Conservation (phyloP, 495 filamentous ascomycete genomes). For the Mytilinidion resinicola region DNA sequence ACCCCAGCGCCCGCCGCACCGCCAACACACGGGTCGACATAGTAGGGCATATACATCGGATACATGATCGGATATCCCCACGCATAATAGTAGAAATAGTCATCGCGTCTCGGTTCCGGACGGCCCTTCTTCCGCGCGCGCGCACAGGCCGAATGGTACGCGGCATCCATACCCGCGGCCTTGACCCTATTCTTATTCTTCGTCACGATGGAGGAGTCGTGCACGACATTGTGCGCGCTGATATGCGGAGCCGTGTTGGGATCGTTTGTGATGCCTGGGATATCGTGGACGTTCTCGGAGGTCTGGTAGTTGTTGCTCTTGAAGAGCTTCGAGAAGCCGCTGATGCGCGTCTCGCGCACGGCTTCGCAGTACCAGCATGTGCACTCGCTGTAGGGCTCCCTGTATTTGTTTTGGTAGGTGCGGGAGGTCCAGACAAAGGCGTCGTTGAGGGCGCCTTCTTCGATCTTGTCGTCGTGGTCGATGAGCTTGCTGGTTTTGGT, state of each 20-base stretch:
- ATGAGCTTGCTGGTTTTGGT: slow-evolving; percentile 47
- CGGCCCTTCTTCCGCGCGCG: slow-evolving; percentile 3
- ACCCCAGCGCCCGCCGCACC: not conserved
- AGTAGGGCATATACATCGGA: slow-evolving; percentile 1
- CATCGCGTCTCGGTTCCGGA: not conserved
- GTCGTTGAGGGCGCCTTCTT: slow-evolving; percentile 51
- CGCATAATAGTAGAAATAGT: slow-evolving; percentile 2
- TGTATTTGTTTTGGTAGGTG: slow-evolving; percentile 54
- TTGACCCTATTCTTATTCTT: not conserved
- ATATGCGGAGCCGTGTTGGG: slow-evolving; percentile 59
- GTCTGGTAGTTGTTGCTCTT: slow-evolving; percentile 32
- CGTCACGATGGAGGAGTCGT: not conserved
- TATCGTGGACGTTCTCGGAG: slow-evolving; percentile 47
- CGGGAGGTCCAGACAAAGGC: slow-evolving; percentile 70
- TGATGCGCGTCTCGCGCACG: slow-evolving; percentile 56
- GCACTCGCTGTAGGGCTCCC: slow-evolving; percentile 68
- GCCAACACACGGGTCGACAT: not conserved
- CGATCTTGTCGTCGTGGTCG: slow-evolving; percentile 81
- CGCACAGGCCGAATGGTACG: slow-evolving; percentile 1
- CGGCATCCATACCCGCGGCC: not conserved
- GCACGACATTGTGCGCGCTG: slow-evolving; percentile 58
- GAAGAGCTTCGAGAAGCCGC: slow-evolving; percentile 33
- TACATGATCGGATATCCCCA: slow-evolving; percentile 3
- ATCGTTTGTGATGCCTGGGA: slow-evolving; percentile 46
- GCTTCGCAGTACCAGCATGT: slow-evolving; percentile 88